These are phyloP conservation scores for Echites panduratus DNA, from an alignment of 257 asterid genomes.

Conservation along the genomic window DNA sequence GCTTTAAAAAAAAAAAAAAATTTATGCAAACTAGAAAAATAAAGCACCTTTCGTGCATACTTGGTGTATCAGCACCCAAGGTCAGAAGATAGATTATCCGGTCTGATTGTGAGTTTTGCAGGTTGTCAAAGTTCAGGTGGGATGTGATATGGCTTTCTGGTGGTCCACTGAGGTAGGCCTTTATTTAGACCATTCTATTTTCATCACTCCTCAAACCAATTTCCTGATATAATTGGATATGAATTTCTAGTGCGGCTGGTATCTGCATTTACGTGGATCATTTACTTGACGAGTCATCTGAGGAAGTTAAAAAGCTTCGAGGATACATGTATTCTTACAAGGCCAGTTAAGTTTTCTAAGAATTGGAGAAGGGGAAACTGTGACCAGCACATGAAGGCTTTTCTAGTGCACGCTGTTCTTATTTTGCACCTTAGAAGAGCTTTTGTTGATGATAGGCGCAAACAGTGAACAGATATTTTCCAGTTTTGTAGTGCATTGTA, in stretches of 20 bases:
- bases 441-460: too few species aligned
- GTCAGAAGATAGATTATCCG: not conserved
- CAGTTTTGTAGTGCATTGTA: too few species aligned
- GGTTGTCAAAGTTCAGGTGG: conserved; percentile 88
- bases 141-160: conserved; percentile 78
- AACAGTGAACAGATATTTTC: too few species aligned
- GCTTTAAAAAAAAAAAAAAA: too few species aligned
- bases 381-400: too few species aligned
- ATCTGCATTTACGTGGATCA: conserved; percentile 72
- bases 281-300: conserved; percentile 64
- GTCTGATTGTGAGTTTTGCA: conserved; percentile 28
- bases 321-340: conserved; percentile 81
- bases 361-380: too few species aligned
- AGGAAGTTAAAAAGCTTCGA: conserved; percentile 79
- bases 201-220: not conserved
- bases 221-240: conserved; percentile 19
- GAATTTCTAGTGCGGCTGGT: conserved; percentile 54
- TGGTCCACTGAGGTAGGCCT: conserved; percentile 66
- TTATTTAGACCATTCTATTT: not conserved
- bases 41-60: too few species aligned
- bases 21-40: too few species aligned
- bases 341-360: conserved; percentile 36
- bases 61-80: not conserved
- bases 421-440: too few species aligned
- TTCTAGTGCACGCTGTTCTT: too few species aligned